A percentile compares a stretch with the other conserved stretches of the same genome.
These are phyloP conservation scores for Blastobotrys persicus DNA, from an alignment of 1,139 yeast species.

Conservation along the genomic window DNA sequence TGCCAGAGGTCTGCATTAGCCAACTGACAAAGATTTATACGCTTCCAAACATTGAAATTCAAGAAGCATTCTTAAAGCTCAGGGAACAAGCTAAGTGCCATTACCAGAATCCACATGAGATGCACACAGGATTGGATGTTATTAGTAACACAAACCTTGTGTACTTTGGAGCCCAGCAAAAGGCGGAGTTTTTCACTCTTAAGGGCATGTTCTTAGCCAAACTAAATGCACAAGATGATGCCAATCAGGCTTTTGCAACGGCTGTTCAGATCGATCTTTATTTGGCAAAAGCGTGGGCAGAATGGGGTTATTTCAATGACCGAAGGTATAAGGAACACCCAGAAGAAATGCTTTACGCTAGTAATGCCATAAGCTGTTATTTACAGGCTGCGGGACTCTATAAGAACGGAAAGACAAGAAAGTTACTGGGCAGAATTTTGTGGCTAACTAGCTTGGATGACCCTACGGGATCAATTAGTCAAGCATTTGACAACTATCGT, in stretches of 20 bases:
- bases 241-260: constrained; percentile 95
- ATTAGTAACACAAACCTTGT: constrained; percentile 94
- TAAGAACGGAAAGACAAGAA: constrained; percentile 88
- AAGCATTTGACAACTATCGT: constrained; percentile 86
- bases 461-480: constrained; percentile 71
- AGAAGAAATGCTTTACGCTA: constrained; percentile 78
- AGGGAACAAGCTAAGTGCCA: constrained; percentile 98
- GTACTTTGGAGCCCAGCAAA: constrained; percentile 94
- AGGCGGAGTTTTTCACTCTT: constrained; percentile 94
- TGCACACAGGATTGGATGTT: constrained; percentile 93
- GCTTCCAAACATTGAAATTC: constrained; percentile 95
- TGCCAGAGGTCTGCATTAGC: constrained; percentile 94
- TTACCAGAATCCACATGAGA: constrained; percentile 81
- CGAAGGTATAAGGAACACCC: constrained; percentile 83
- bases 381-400: constrained; percentile 96
- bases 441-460: constrained; percentile 96
- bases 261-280: constrained; percentile 95
- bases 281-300: constrained; percentile 98
- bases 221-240: constrained; percentile 85
- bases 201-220: constrained; percentile 98
- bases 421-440: constrained; percentile 79
- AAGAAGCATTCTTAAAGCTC: constrained; percentile 92
- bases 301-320: constrained; percentile 97
- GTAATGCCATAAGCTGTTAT: constrained; percentile 93
- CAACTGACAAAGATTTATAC: constrained; percentile 93